Conservation (phyloP, 169 alveolate species). For the Plasmodium vivax region DNA sequence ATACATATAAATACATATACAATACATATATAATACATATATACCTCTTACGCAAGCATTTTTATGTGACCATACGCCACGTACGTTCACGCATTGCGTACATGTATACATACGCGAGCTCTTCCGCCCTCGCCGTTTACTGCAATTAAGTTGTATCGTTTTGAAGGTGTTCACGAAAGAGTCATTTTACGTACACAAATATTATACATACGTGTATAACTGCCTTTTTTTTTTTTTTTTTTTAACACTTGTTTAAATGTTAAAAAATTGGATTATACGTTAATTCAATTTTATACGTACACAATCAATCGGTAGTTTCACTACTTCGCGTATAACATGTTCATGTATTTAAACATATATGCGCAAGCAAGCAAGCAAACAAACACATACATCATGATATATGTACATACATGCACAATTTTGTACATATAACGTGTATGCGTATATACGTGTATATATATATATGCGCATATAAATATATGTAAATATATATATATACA, state of each 20-base stretch:
- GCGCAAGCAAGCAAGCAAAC: neutral
- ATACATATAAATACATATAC: too few species aligned
- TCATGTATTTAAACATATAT: conserved; percentile 1
- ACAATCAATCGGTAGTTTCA: neutral
- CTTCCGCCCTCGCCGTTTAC: conserved; percentile 13
- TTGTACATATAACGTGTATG: neutral
- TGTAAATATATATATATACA: neutral
- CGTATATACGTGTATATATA: neutral
- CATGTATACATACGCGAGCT: neutral
- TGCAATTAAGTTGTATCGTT: conserved; percentile 57
- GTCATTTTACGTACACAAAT: neutral
- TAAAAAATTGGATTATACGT: neutral
- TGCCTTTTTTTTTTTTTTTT: neutral
- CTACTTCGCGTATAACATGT: neutral
- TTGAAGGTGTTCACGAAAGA: conserved; percentile 61
- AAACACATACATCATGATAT: neutral
- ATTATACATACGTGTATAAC: neutral
- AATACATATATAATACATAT: neutral
- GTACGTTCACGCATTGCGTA: neutral
- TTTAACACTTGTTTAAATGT: conserved; percentile 11
- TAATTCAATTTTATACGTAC: conserved; percentile 26
- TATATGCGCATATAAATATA: neutral
- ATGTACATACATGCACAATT: conserved; percentile 7
- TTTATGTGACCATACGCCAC: neutral
- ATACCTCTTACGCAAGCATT: neutral